Conservation (phyloP, 805 yeast genomes). For the Yamadazyma paraphyllophila region DNA sequence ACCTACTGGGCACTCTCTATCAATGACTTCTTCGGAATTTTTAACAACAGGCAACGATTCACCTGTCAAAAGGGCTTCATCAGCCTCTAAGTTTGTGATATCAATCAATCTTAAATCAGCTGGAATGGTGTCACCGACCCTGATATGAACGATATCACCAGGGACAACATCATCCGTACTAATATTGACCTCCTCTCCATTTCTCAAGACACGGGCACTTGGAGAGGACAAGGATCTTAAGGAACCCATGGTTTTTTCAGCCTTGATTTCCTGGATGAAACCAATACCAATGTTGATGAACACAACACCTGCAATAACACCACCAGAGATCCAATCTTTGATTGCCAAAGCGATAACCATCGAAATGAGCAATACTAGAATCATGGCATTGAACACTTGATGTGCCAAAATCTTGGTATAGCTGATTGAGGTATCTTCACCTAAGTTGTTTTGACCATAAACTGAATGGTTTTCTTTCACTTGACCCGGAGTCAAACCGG, state of each 20-base stretch:
- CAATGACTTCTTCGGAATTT: conserved; percentile 35
- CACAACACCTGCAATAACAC: conserved; percentile 71
- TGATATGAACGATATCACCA: conserved; percentile 63
- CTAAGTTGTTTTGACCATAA: conserved; percentile 63
- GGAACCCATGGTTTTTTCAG: conserved; percentile 79
- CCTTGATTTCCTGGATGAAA: conserved; percentile 65
- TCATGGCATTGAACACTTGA: conserved; percentile 77
- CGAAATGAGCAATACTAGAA: conserved; percentile 65
- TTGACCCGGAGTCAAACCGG: conserved; percentile 21
- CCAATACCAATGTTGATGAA: conserved; percentile 65
- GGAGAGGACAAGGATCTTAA: conserved; percentile 66
- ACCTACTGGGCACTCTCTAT: conserved; percentile 55
- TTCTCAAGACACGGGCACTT: conserved; percentile 63
- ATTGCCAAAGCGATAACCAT: conserved; percentile 72
- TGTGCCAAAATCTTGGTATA: conserved; percentile 55
- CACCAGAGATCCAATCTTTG: conserved; percentile 78
- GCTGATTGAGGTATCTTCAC: conserved; percentile 57
- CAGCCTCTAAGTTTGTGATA: conserved; percentile 65
- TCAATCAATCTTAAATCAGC: conserved; percentile 66
- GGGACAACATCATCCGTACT: conserved; percentile 68
- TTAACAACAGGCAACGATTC: conserved; percentile 66
- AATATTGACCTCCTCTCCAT: conserved; percentile 54
- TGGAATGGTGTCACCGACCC: conserved; percentile 74
- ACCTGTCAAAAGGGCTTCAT: conserved; percentile 65
- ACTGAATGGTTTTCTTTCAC: conserved; percentile 14